Base-by-base conservation (phyloP, 208 protist genomes). In the Leishmania turanica region DNA sequence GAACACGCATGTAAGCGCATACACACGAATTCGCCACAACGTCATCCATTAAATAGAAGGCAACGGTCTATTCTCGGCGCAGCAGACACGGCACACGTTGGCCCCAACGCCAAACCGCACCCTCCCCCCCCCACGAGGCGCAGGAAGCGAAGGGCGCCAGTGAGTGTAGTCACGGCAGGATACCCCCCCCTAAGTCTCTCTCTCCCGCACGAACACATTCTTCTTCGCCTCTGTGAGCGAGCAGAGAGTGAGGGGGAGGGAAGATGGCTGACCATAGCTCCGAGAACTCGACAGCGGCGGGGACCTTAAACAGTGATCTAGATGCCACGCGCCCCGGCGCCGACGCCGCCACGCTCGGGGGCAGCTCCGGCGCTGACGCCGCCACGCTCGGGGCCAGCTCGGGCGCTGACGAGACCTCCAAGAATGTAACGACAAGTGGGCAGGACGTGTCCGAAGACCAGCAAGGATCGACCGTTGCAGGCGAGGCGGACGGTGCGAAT, bases 221-320 rank as follows among this genome's bases (percentile, higher is more conserved):
- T 7, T 19, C 71, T 11, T 45, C 27, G 19, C 15, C 71, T 4
- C 49, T n/a, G 24, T 40, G 15, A 56, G 9, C n/a, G 31, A 60
- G 71, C 49, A 60, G 71, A 60, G 27, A 11, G 15, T 37, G 40
- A 53, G 37, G 7, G 45, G 13, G n/a, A 9, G 4, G 70, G 15
- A 66, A 19, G 15, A 79, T 79, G 75, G 75, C 75, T 2, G 75
- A 79, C 58, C 8, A 11, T 45, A 53, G 27, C 75, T 42, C 49
- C 17, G 45, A 4, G 24, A 64, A 70, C 62, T 66, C 75, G 62
- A 47, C 42, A 7, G 40, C 7, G 21, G 60, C 62, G 3, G 75
- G 1, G 37, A 71, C 75, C 45, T 0, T 51, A 19, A 77, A 34
- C 37, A 45, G 37, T 21, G 37, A 64, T 17, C 34, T 64, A 1